These are phyloP conservation scores for Nothophaeocryptopus gaeumannii DNA, from an alignment of 2,329 filamentous ascomycete genomes.

Conservation along the genomic window DNA sequence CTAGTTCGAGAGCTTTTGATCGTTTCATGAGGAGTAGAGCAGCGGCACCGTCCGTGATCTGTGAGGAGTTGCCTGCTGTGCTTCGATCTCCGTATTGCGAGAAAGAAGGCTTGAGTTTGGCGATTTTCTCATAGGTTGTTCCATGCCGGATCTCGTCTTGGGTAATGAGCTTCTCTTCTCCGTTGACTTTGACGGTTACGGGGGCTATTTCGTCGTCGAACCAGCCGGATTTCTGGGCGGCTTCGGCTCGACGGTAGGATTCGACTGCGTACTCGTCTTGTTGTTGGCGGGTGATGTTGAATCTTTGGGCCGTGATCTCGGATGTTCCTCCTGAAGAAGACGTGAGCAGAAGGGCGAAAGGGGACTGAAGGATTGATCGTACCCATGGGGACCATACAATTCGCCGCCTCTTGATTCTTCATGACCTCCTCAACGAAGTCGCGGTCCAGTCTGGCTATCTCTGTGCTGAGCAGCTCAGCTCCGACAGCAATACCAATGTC, in stretches of 20 bases:
- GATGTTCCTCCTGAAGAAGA: conserved; percentile 52
- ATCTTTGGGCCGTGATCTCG: conserved; percentile 79
- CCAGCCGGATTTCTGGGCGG: conserved; percentile 63
- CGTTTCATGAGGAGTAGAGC: conserved; percentile 80
- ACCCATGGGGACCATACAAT: conserved; percentile 94
- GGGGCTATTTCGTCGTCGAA: conserved; percentile 79
- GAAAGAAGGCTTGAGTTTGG: conserved; percentile 85
- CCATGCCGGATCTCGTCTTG: conserved; percentile 66
- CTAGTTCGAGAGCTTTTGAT: conserved; percentile 69
- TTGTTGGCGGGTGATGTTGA: conserved; percentile 67
- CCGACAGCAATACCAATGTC: conserved; percentile 75
- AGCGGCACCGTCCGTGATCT: conserved; percentile 84
- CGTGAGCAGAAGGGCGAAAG: background rate
- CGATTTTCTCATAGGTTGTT: conserved; percentile 62
- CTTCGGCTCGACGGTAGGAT: conserved; percentile 69
- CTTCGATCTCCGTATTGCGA: conserved; percentile 66
- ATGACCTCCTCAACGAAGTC: conserved; percentile 71
- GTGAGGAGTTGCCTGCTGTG: conserved; percentile 75
- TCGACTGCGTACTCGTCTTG: conserved; percentile 78
- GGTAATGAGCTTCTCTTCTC: conserved; percentile 58
- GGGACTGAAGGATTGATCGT: background rate
- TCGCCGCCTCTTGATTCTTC: conserved; percentile 67
- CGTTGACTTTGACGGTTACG: conserved; percentile 56
- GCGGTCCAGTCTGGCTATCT: conserved; percentile 78
- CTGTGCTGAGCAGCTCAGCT: conserved; percentile 92